phyloP scores from a whole-genome alignment of 139 green algal genomes.

The Raphidocelis subcapitata region DNA sequence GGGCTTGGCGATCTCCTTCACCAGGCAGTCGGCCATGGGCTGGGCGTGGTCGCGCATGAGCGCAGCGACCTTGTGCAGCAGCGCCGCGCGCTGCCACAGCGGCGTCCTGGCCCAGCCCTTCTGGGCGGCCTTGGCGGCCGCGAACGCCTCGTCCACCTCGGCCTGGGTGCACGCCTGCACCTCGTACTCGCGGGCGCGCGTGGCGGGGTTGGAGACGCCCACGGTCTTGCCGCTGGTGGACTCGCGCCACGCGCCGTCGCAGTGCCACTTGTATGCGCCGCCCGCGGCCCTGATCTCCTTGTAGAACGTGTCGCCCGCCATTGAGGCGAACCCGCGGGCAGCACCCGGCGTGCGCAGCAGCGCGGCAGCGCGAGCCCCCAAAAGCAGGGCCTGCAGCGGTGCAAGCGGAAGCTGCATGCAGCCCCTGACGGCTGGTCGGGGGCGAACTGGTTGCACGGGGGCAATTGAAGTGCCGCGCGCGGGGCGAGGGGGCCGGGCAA shows the following conservation, averaged over 20 bases:
- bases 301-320: too few relatives aligned
- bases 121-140: conserved; percentile 76
- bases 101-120: conserved; percentile 84
- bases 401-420: too few relatives aligned
- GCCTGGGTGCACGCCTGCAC: conserved; percentile 89
- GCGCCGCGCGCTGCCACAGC: conserved; percentile 86
- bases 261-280: conserved; percentile 78
- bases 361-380: too few relatives aligned
- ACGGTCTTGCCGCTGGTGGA: conserved; percentile 66
- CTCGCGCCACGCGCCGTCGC: conserved; percentile 81
- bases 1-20: conserved; percentile 94
- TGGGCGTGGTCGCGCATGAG: conserved; percentile 81
- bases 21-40: conserved; percentile 85
- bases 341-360: too few relatives aligned
- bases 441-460: too few relatives aligned
- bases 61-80: conserved; percentile 72
- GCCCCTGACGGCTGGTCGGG: too few relatives aligned
- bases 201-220: conserved; percentile 77
- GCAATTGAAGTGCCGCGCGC: too few relatives aligned
- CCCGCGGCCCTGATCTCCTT: conserved; percentile 26
- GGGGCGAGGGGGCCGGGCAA: too few relatives aligned
- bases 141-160: conserved; percentile 87
- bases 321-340: too few relatives aligned
- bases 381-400: too few relatives aligned
- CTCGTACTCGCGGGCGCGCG: conserved; percentile 49